Evolutionary conservation across 805 yeast species (phyloP), one percentile per base, ranked within the genome.

Genomic region (Isabelozyma rhagii): DNA sequence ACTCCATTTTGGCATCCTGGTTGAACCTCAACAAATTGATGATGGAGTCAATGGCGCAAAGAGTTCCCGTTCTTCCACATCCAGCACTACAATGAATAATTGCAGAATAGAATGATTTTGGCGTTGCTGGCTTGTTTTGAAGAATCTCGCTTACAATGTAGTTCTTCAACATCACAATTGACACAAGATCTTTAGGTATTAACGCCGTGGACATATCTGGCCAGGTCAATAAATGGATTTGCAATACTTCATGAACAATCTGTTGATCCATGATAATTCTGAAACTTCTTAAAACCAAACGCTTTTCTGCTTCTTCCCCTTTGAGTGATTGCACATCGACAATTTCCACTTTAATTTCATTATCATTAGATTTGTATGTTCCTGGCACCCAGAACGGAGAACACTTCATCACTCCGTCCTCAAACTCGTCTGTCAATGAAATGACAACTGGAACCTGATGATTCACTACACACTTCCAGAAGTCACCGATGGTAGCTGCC

Each of bases 31-130:
- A 53, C 7, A 59, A 47, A 41, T 57, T 62, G 39, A 65, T 56
- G 28, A 73, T 54, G 11, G 74, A 61, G 55, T 74, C 78, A 25
- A 71, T 56, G 13, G 74, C 62, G 43, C 71, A 66, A 42, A 71
- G 68, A 1, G 97, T 88, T 2, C 99, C 99, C 0, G 98, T 90
- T 50, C 99, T 75, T 15, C 99, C 99, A 62, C 96, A 91, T 0
- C 99, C 99, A 1, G 98, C 98, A 6, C 97, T 89, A 62, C 99
- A 93, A 67, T 93, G 98, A 25, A 87, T 88, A 43, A 90, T 63
- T 5, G 84, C 77, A 17, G 94, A 93, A 0, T 77, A 56, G 14
- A 18, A 46, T 11, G 43, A 44, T 7, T 29, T 45, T 5, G 18
- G 17, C 10, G 41, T 11, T 39, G 18, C 11, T 43, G 45, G 10